Percentiles rank a stretch among this genome's conserved stretches.
These are phyloP conservation scores for Fusarium temperatum DNA, from an alignment of 2,329 filamentous ascomycete species.

Conservation along the genomic window DNA sequence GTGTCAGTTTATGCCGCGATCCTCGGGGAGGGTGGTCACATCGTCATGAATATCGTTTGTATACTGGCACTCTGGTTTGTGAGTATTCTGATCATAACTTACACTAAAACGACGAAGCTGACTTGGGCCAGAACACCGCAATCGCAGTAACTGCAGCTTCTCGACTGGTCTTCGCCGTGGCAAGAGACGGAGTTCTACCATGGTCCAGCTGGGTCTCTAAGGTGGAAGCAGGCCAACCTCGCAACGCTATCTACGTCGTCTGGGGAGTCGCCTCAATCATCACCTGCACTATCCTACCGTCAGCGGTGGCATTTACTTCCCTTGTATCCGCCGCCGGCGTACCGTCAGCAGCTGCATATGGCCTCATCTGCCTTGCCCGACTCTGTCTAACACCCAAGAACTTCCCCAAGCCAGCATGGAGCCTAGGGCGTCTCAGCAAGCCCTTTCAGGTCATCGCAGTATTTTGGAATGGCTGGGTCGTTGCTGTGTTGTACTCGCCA, in stretches of 20 bases:
- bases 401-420: conserved; percentile 7
- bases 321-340: background rate
- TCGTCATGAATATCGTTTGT: background rate
- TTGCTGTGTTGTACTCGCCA: background rate
- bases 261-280: background rate
- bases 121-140: background rate
- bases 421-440: background rate
- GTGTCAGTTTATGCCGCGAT: background rate
- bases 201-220: background rate
- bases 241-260: background rate
- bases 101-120: background rate
- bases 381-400: background rate
- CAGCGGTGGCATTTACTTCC: background rate
- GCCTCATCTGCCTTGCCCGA: background rate
- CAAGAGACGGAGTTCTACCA: background rate
- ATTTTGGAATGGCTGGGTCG: background rate
- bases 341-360: background rate
- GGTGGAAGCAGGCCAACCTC: background rate
- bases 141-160: background rate
- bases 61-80: background rate
- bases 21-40: background rate
- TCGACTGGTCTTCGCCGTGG: background rate
- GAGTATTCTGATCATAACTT: background rate
- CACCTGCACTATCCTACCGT: background rate
- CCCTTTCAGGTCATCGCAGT: background rate